Evolutionary conservation across 176 grass and related monocot species (phyloP), one percentile per base, ranked within the genome.

Genomic region (Paspalum notatum): DNA sequence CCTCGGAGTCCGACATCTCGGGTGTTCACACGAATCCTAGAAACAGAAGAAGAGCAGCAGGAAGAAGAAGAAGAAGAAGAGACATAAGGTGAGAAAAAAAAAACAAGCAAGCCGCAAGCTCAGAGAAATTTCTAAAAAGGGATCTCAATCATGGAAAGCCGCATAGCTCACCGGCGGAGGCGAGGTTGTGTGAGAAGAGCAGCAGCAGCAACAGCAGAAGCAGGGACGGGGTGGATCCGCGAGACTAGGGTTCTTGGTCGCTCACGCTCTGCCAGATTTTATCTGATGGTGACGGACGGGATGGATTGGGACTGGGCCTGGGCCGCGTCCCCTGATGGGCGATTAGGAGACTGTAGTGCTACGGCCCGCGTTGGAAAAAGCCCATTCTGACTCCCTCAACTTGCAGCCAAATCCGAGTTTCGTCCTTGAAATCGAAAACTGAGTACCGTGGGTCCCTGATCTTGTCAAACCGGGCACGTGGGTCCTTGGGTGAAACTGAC

Each of bases 1-100:
- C 86, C 52, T 88, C 75, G 6, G 72, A 77, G 68, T 88, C 86
- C 74, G 86, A 88, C 86, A 88, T 88, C 75, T 84, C 80, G 58
- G 18, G 38, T n/a, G 51, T 70, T 43, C 72, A 53, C 13, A 16
- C n/a, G 2, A 2, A n/a, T 18, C 74, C 80, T 88, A 16, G 9
- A 21, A 18, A 57, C 20, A 20, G 3, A n/a, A 12, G 21, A 37
- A 43, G 49, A 69, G 9, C 17, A 38, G 20, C 5, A 59, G 12
- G 5, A 44, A 18, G 18, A 26, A 67, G 37, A 25, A 50, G 7
- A 46, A 5, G 42, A 9, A 12, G 22, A 50, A 9, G 6, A 1
- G 9, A 51, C 0, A 46, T 45, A 0, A 49, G 48, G 4, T 8
- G 6, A 41, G 40, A 20, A 5, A 32, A 0, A 38, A 2, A 58